Evolutionary conservation across 208 protist genomes (phyloP), one percentile per base, ranked within the genome.

Genomic region (Leishmania tropica): DNA sequence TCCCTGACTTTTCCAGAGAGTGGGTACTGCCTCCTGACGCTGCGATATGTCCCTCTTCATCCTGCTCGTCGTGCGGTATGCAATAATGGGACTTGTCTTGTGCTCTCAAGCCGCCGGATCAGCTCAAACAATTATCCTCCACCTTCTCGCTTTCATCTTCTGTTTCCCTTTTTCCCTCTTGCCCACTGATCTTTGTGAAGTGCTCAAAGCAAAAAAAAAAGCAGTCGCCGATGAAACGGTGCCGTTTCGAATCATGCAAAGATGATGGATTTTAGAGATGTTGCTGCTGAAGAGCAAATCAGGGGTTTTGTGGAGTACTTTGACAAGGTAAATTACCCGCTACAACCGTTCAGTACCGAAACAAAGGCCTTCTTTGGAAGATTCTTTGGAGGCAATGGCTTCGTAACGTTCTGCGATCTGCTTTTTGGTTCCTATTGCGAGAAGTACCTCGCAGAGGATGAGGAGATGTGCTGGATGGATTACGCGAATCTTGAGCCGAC

Each of bases 391-490:
- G 83, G 87, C 6, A 79, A 83, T 51, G 90, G 81, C 10, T 93
- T 96, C 86, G 67, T 96, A 45, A 90, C 62, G 31, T 78, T 95
- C 3, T 97, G 94, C 54, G 89, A 97, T 79, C 37, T 82, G 72
- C 81, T 94, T 60, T 97, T 96, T 85, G 94, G 92, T 0, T 35
- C 77, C 0, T 90, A 88, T 78, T 47, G 75, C 19, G 75, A 84
- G 24, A 81, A 67, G n/a, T 85, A 58, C 54, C 2, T 51, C 5
- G 70, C 40, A 8, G 80, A 75, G 11, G 78, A 83, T 24, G 40
- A 79, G 17, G 83, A 83, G 21, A 56, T 88, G 45, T 93, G 89
- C 53, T 96, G 92, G 92, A 97, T 97, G 91, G 92, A 96, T 81
- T 83, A 90, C 53, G 92, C 87, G 13, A 97, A 97, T 79, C 42